Percentiles rank a stretch among this genome's conserved stretches.
Conservation (phyloP, 805 yeast genomes). For the Barnettozyma vustinii region DNA sequence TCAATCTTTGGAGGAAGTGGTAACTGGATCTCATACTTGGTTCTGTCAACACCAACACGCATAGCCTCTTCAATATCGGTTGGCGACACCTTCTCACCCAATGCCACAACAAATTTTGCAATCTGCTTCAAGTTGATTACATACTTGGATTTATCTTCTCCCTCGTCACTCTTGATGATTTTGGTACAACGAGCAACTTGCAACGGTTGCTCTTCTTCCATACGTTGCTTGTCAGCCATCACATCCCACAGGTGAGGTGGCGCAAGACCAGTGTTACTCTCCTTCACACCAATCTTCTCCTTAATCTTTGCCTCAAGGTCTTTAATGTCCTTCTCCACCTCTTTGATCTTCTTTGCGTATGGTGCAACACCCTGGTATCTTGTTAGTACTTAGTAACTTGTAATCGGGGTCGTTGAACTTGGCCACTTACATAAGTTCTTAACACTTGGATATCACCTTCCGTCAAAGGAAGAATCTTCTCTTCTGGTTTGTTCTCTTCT, state of each 20-base stretch:
- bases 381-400: constrained; percentile 11
- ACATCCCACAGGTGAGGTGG: constrained; percentile 98
- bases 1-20: constrained; percentile 98
- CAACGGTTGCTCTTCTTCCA: constrained; percentile 90
- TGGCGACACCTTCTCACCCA: constrained; percentile 96
- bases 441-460: constrained; percentile 97
- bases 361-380: constrained; percentile 81
- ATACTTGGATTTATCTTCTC: constrained; percentile 82
- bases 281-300: constrained; percentile 91
- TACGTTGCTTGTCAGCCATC: constrained; percentile 89
- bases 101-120: constrained; percentile 94
- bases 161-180: constrained; percentile 65
- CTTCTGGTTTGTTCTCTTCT: constrained; percentile 50
- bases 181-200: constrained; percentile 99
- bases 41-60: constrained; percentile 99
- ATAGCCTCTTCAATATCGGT: constrained; percentile 99
- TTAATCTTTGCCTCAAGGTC: constrained; percentile 82
- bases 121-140: constrained; percentile 96
- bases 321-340: constrained; percentile 81
- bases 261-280: constrained; percentile 96
- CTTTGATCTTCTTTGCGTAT: constrained; percentile 74
- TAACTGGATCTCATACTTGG: constrained; percentile 92
- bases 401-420: background rate
- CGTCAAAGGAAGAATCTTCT: constrained; percentile 76
- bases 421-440: constrained; percentile 62